Evolutionary conservation across 1,284 basidiomycete species (phyloP).

Genomic region (Sanghuangporus baumii): DNA sequence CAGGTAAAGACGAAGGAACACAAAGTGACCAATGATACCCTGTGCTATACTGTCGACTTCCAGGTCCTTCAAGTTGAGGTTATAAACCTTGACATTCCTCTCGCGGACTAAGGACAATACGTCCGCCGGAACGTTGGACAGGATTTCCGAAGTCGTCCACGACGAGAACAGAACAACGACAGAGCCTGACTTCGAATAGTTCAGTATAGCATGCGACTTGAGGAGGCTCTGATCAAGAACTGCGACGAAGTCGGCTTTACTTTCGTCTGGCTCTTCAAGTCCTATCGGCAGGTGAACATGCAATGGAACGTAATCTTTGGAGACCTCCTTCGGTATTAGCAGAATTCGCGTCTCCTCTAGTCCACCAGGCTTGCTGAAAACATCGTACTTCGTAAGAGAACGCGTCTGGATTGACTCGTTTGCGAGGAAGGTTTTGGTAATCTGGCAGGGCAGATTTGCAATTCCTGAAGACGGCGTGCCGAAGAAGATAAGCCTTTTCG

Average conservation of each 20-base stretch:
- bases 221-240: slow-evolving; percentile 63
- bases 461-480: slow-evolving; percentile 51
- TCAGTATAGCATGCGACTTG: slow-evolving; percentile 59
- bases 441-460: slow-evolving; percentile 44
- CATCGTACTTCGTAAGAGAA: slow-evolving; percentile 59
- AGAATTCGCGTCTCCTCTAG: slow-evolving; percentile 57
- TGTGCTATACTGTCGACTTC: slow-evolving; percentile 30
- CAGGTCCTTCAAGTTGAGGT: slow-evolving; percentile 46
- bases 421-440: slow-evolving; percentile 54
- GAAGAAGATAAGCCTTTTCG: slow-evolving; percentile 60
- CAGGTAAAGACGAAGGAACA: slow-evolving; percentile 69
- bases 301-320: slow-evolving; percentile 23
- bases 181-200: slow-evolving; percentile 51
- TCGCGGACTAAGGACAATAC: slow-evolving; percentile 37
- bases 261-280: slow-evolving; percentile 10
- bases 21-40: slow-evolving; percentile 51
- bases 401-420: slow-evolving; percentile 47
- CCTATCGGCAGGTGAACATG: slow-evolving; percentile 21
- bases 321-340: slow-evolving; percentile 41
- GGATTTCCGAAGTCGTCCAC: slow-evolving; percentile 58
- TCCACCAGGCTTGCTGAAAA: slow-evolving; percentile 65
- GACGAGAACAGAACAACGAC: slow-evolving; percentile 55
- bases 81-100: slow-evolving; percentile 51
- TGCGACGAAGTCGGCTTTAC: slow-evolving; percentile 53
- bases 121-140: slow-evolving; percentile 45